These are phyloP conservation scores for Besnoitia besnoiti DNA, from an alignment of 169 alveolate genomes.

Conservation along the genomic window DNA sequence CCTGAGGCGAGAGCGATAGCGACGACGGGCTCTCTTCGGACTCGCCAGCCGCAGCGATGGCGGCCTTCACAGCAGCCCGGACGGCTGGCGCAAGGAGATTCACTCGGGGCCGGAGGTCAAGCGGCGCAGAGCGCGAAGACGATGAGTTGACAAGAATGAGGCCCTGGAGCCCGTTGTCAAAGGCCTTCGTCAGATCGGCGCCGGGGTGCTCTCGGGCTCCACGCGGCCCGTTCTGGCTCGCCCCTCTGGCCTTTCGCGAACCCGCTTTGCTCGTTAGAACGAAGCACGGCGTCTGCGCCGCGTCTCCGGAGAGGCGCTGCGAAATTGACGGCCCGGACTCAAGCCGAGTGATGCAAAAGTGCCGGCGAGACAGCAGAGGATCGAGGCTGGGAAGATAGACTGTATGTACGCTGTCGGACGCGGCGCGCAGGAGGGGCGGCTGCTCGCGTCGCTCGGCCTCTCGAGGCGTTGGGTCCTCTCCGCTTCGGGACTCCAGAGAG, in stretches of 20 bases:
- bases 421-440: too few relatives aligned
- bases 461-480: neutral
- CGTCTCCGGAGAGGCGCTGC: neutral
- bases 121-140: neutral
- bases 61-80: neutral
- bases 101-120: neutral
- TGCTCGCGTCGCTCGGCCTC: neutral
- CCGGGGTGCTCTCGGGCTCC: neutral
- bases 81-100: neutral
- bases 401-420: neutral
- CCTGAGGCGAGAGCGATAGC: too few relatives aligned
- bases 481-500: neutral
- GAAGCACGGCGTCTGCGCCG: neutral
- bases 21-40: too few relatives aligned
- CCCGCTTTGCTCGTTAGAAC: neutral
- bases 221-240: neutral
- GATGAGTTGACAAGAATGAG: neutral
- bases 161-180: neutral
- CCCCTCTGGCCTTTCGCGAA: neutral
- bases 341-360: conserved; percentile 4
- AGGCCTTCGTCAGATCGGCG: neutral
- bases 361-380: conserved; percentile 30
- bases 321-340: neutral
- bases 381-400: conserved; percentile 15
- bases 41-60: neutral